Base-by-base conservation (phyloP, 495 filamentous ascomycete genomes). In the Aspergillus ostianus region DNA sequence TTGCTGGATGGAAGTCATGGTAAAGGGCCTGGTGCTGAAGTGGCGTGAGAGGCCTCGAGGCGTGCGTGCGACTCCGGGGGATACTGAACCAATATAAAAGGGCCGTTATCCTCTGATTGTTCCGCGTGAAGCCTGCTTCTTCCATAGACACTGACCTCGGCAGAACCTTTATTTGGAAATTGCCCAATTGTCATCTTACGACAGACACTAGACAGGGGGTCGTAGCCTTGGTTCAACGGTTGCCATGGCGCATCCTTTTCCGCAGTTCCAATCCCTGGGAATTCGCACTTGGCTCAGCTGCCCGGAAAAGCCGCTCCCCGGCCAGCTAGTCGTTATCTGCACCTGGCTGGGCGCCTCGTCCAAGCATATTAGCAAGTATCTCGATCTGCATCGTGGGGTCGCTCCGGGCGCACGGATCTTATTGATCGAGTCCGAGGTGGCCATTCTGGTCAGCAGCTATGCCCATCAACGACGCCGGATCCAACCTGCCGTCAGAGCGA, bases 401-500 rank as follows among this genome's bases (percentile, higher is more conserved):
- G 53, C 53, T 17, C 53, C 53, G 4, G 29, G 41, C 23, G 53
- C 53, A 0, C 53, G 53, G 4, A 56, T 56, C 41, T 41, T 56
- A 9, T 18, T 56, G 36, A 29, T 56, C 3, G 53, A 56, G 12
- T 56, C 53, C 44, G 53, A 56, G 20, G 53, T 56, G 3, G 23
- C 53, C 19, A 56, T 56, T 13, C 41, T 56, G 21, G 53, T 56
- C 20, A 56, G 53, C 19, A 56, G 53, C 13, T 56, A 56, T 26
- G 53, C 53, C 41, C 53, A 26, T 19, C 53, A 56, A 18, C 53
- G 53, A n/a, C 53, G 53, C 20, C 41, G 23, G 9, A 56, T 56
- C 9, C 53, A 26, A 3, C 36, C 53, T 20, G 53, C 53, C n/a
- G 53, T 47, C n/a, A 23, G n/a, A 6, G 41, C 29, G 9, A 26